phyloP scores from a whole-genome alignment of 495 filamentous ascomycete species.

The Talaromyces thailandensis region DNA sequence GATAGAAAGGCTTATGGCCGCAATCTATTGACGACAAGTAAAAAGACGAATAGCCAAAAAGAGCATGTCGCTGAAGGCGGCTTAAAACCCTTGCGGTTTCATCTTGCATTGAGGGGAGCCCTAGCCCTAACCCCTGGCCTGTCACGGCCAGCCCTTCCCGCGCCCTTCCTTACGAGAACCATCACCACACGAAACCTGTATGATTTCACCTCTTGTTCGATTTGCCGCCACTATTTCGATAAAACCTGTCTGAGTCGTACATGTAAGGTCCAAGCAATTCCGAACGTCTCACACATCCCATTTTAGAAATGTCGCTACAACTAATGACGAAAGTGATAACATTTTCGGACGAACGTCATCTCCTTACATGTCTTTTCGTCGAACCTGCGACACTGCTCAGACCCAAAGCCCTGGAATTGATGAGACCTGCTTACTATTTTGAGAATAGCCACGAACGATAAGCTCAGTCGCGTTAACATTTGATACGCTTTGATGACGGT shows the following conservation, averaged over 20 bases:
- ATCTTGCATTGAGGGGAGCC: not conserved
- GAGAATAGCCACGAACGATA: not conserved
- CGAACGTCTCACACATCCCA: not conserved
- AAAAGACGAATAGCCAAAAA: not conserved
- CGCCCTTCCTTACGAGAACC: not conserved
- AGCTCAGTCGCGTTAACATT: not conserved
- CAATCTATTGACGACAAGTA: not conserved
- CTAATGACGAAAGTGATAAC: not conserved
- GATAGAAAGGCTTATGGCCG: not conserved
- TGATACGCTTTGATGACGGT: not conserved
- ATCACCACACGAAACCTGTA: not conserved
- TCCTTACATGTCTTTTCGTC: not conserved
- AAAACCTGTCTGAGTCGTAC: not conserved
- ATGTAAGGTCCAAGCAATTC: not conserved
- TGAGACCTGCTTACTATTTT: not conserved
- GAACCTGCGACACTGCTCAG: constrained; percentile 3
- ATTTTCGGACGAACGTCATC: not conserved
- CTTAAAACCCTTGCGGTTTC: constrained; percentile 1
- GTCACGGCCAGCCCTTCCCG: not conserved
- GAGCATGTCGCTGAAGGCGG: not conserved
- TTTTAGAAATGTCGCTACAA: not conserved
- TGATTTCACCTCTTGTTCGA: constrained; percentile 1
- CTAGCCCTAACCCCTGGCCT: constrained; percentile 1
- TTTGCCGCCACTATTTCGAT: not conserved
- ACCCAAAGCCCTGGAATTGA: not conserved